Evolutionary conservation across 148 eudicot species (phyloP).

Genomic region (Rhododendron williamsianum): DNA sequence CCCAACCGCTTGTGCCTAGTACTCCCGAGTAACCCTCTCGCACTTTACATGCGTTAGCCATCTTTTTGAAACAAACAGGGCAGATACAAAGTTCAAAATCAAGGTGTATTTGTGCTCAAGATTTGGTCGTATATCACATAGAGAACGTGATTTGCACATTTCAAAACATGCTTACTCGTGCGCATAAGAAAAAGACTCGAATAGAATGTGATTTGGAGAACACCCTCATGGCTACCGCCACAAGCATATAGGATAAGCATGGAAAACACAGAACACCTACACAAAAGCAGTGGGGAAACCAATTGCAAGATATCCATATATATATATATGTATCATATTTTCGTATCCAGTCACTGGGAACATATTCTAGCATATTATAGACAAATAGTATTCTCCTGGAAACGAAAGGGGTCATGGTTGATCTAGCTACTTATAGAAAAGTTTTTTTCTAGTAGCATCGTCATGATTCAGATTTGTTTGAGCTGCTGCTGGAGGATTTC

Average conservation of each 20-base stretch:
- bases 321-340: too few relatives aligned
- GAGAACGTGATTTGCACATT: background rate
- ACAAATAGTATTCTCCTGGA: background rate
- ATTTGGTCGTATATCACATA: background rate
- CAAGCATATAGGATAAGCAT: background rate
- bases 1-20: background rate
- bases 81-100: background rate
- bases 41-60: too few relatives aligned
- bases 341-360: background rate
- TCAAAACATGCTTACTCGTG: background rate
- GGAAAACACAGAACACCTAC: background rate
- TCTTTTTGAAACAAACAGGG: too few relatives aligned
- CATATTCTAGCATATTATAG: background rate
- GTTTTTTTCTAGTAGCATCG: background rate
- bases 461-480: conserved; percentile 18
- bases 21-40: background rate
- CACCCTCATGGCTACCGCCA: background rate
- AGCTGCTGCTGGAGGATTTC: conserved; percentile 17
- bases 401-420: background rate
- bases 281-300: background rate
- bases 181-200: background rate
- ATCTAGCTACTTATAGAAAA: background rate
- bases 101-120: background rate
- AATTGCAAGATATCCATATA: too few relatives aligned
- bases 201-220: background rate